Evolutionary conservation across 139 green algal genomes (phyloP), one percentile per base, ranked within the genome.

Genomic region (Coelastrella sp.): DNA sequence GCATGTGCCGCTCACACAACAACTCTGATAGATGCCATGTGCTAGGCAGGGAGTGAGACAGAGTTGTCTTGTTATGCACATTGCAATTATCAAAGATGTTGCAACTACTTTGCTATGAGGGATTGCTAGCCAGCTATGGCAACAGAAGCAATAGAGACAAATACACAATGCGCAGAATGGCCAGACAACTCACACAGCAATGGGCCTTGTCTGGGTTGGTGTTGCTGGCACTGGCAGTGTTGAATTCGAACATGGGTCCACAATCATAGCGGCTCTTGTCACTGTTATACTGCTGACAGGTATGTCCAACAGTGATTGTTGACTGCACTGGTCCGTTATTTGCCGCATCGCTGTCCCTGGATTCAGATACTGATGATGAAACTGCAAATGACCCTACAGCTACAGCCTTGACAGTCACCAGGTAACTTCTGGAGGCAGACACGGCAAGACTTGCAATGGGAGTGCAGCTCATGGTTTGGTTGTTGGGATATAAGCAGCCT

Each of bases 111-210:
- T n/a, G n/a, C n/a, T n/a, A n/a, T n/a, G n/a, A n/a, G n/a, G n/a
- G n/a, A n/a, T n/a, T n/a, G n/a, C n/a, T n/a, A n/a, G n/a, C n/a
- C n/a, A n/a, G n/a, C n/a, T n/a, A n/a, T n/a, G n/a, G n/a, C n/a
- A n/a, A n/a, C n/a, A n/a, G n/a, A n/a, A n/a, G n/a, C n/a, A n/a
- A n/a, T n/a, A n/a, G n/a, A n/a, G n/a, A n/a, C n/a, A n/a, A n/a
- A n/a, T n/a, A n/a, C n/a, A n/a, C n/a, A n/a, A n/a, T n/a, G n/a
- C n/a, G n/a, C n/a, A n/a, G n/a, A n/a, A n/a, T n/a, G n/a, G n/a
- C n/a, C n/a, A n/a, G n/a, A n/a, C n/a, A n/a, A 75, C 67, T 75
- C 67, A 75, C 67, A 51, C 67, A 75, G 67, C 67, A 75, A 53
- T 17, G 30, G 17, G 13, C 35, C 7, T 50, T n/a, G 67, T 53